Evolutionary conservation across 108 stramenopile genomes (phyloP), one percentile per base, ranked within the genome.

Genomic region (Discostella stelligeroides): DNA sequence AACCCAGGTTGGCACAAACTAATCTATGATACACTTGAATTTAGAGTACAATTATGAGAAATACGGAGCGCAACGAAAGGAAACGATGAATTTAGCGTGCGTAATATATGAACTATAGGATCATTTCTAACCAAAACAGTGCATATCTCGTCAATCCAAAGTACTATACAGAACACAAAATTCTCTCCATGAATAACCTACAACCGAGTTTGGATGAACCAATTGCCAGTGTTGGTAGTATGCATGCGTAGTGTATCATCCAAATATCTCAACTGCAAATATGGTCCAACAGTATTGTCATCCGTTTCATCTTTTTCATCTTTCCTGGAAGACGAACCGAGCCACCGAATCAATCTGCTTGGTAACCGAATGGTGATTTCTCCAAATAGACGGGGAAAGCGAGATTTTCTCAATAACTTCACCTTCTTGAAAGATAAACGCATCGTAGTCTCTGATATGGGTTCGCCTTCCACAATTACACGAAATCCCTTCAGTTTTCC

Each of bases 171-270:
- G n/a, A n/a, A n/a, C n/a, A n/a, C n/a, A n/a, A n/a, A n/a, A n/a
- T n/a, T n/a, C n/a, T n/a, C n/a, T n/a, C n/a, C n/a, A n/a, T n/a
- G n/a, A n/a, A n/a, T n/a, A n/a, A 34, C 34, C 34, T 47, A 47
- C 27, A 70, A 23, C 30, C 76, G 76, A 77, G 43, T 77, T 40
- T 81, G 80, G 37, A 81, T 58, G 30, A 81, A 81, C 69, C 69
- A 76, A 46, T 76, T 75, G 30, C 60, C 64, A 21, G 28, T 47
- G 38, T 65, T 62, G 20, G 80, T 70, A 4, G 48, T 64, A 46
- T 81, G 80, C 43, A 72, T 72, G 21, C 75, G 41, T n/a, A 72
- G 28, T 27, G 65, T 72, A 1, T 71, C 62, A 60, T 81, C 80
- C 17, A 81, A 25, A 64, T 76, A 81, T 48, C 38, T 71, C 48